A percentile compares a stretch with the other conserved stretches of the same genome.
Evolutionary conservation across 345 rosid genomes (phyloP).

Genomic region (Dipteronia sinensis): DNA sequence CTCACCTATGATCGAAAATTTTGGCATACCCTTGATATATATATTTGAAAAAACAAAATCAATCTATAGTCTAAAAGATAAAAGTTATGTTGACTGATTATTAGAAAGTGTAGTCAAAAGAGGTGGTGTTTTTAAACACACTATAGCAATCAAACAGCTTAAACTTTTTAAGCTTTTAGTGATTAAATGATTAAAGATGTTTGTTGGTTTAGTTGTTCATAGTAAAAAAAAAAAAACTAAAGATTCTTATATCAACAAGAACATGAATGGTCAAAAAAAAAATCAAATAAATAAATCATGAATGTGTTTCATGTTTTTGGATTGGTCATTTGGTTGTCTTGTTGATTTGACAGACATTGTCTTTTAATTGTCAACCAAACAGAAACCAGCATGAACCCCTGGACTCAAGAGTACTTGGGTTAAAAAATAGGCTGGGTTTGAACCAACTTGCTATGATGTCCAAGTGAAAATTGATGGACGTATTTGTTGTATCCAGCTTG

Average conservation of each 20-base stretch:
- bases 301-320: not conserved
- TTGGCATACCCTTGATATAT: too few species aligned
- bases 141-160: not conserved
- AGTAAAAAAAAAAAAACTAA: not conserved
- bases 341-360: not conserved
- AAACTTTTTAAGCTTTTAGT: not conserved
- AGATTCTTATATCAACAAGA: not conserved
- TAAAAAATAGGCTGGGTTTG: not conserved
- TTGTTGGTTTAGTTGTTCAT: not conserved
- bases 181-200: not conserved
- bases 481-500: not conserved
- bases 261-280: too few species aligned
- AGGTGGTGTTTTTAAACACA: not conserved
- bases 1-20: too few species aligned
- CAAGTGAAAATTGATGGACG: not conserved
- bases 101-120: conserved; percentile 3
- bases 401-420: not conserved
- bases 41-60: not conserved
- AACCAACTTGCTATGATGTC: not conserved
- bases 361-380: not conserved
- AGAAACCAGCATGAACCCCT: not conserved
- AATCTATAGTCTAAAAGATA: not conserved
- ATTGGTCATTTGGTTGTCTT: not conserved
- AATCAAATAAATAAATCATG: too few species aligned
- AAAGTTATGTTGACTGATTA: not conserved